A percentile compares a stretch with the other conserved stretches of the same genome.
Conservation (phyloP, 2,329 filamentous ascomycete genomes). For the Penicillium sp. region DNA sequence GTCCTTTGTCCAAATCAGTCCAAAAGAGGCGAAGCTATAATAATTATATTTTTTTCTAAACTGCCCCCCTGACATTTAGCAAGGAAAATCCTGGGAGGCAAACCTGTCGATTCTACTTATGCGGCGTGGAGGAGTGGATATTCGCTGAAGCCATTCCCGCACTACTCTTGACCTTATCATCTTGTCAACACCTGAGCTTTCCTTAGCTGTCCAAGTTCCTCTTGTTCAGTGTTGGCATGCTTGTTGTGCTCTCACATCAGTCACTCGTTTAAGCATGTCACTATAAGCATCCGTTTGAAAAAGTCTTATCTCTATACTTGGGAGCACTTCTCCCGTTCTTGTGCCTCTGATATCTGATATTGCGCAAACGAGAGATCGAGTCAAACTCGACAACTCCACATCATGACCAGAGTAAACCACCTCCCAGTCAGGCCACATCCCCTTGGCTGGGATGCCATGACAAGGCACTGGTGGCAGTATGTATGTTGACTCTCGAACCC, state of each 20-base stretch:
- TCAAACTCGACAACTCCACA: conserved; percentile 10
- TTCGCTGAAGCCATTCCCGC: conserved; percentile 4
- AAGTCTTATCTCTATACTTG: not conserved
- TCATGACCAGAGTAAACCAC: conserved; percentile 25
- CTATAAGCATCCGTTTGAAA: conserved; percentile 1
- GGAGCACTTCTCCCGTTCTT: not conserved
- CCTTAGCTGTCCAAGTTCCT: not conserved
- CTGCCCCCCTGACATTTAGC: conserved; percentile 1
- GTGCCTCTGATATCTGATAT: not conserved
- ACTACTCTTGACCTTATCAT: conserved; percentile 5
- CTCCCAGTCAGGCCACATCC: conserved; percentile 24
- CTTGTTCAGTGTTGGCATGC: not conserved
- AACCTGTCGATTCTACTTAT: conserved; percentile 5
- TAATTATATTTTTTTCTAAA: not conserved
- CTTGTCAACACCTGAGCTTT: conserved; percentile 2
- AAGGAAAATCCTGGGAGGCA: conserved; percentile 8
- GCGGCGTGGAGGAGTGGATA: conserved; percentile 8
- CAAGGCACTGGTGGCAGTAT: conserved; percentile 43
- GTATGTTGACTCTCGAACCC: conserved; percentile 28
- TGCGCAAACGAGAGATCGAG: not conserved
- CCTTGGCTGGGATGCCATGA: conserved; percentile 38
- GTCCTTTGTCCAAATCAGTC: conserved; percentile 9
- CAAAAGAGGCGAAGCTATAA: conserved; percentile 15
- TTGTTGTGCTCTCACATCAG: not conserved
- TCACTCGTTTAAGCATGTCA: conserved; percentile 8